These are phyloP conservation scores for Calonectria hawksworthii DNA, from an alignment of 2,329 filamentous ascomycete species.

Conservation along the genomic window DNA sequence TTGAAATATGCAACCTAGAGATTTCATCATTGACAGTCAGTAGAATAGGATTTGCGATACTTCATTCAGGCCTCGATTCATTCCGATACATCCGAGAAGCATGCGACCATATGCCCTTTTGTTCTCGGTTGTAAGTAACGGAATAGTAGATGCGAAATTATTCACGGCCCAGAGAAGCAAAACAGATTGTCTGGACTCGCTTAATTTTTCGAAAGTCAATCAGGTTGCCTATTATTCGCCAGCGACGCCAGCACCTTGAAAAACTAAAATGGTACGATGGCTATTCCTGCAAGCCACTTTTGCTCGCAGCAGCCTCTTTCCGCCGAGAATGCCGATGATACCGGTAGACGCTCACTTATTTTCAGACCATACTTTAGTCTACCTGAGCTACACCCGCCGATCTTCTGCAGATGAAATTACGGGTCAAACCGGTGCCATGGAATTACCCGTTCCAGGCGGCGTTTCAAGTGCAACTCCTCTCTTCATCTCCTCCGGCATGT, in stretches of 20 bases:
- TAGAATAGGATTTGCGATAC: too few species aligned
- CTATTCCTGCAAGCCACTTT: neutral
- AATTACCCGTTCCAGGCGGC: neutral
- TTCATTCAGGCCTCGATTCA: too few species aligned
- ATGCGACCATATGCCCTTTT: neutral
- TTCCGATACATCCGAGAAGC: neutral
- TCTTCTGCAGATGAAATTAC: neutral
- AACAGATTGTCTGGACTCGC: neutral
- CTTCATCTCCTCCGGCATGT: neutral
- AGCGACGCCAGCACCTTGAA: neutral
- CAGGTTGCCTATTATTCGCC: neutral
- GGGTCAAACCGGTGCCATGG: neutral
- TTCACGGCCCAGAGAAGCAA: neutral
- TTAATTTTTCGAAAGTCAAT: neutral
- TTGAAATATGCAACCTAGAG: too few species aligned
- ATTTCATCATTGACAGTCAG: too few species aligned
- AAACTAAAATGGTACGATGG: neutral
- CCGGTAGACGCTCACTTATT: neutral
- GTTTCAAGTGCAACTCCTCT: neutral
- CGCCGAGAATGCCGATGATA: neutral
- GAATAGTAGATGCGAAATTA: neutral
- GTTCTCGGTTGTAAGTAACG: neutral
- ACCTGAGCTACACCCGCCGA: neutral
- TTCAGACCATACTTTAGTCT: neutral
- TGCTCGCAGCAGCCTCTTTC: neutral